Conservation (phyloP, 2,329 filamentous ascomycete species). For the Alternaria sp. region DNA sequence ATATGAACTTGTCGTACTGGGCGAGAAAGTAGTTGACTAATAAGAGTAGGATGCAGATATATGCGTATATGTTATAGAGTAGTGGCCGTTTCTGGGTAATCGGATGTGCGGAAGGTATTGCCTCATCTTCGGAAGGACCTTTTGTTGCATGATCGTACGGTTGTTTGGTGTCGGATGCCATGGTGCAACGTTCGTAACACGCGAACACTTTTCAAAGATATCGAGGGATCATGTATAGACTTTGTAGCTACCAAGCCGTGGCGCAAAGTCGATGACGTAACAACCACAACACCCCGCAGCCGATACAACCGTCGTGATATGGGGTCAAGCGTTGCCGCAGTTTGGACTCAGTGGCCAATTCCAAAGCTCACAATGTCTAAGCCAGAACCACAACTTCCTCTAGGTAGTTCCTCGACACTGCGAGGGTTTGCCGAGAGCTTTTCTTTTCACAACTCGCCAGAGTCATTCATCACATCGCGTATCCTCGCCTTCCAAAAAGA, state of each 20-base stretch:
- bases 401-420: neutral
- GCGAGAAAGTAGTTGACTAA: constrained; percentile 1
- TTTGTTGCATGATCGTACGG: too few relatives aligned
- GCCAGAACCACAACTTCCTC: neutral
- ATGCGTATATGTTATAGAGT: neutral
- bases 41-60: neutral
- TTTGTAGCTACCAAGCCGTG: neutral
- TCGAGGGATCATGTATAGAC: neutral
- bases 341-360: too few relatives aligned
- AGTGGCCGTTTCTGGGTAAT: neutral
- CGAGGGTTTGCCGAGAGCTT: constrained; percentile 1
- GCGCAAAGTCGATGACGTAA: constrained; percentile 3
- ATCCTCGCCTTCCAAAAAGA: constrained; percentile 1
- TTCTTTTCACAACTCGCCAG: neutral
- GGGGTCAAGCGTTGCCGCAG: neutral
- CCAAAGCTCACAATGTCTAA: neutral
- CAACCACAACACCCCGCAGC: neutral
- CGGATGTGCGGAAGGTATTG: too few relatives aligned
- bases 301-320: neutral
- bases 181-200: too few relatives aligned
- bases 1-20: constrained; percentile 1
- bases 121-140: too few relatives aligned
- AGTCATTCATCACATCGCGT: neutral
- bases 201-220: neutral
- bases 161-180: too few relatives aligned